Evolutionary conservation across 495 filamentous ascomycete genomes (phyloP), one percentile per base, ranked within the genome.

Genomic region (Xylaria flabelliformis): DNA sequence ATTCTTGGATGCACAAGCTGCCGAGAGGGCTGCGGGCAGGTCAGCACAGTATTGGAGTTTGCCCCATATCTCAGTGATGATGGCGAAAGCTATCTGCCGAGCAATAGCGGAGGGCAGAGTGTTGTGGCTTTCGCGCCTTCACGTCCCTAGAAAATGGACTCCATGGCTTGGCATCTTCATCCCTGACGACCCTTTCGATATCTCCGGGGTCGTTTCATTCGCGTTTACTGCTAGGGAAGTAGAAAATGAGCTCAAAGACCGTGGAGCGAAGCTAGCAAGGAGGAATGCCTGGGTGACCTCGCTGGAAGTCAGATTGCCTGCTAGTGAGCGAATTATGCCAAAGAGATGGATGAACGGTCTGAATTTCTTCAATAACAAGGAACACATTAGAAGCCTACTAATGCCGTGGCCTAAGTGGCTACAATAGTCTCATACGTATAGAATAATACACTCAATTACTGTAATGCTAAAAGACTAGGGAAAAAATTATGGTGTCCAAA

Each of bases 271-370:
- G 19, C 7, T 62, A 1, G 58, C 58, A 39, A 32, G 56, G n/a
- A 36, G 34, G 3, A 62, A 62, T 62, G 58, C 32, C n/a, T 62
- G 58, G 58, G 58, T 62, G 58, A 41, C 34, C 8, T 62, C 58
- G 4, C n/a, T 62, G 34, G 58, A 62, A 62, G 58, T 62, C 19
- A 24, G 34, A n/a, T 62, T 41, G n/a, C 58, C 58, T 41, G 34
- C 17, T 8, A 41, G 29, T 7, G n/a, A 62, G 12, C 34, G 10
- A 12, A 62, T 62, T 6, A 10, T 62, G 34, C 58, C 58, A 5
- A 62, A 41, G 58, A 39, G 58, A 62, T 62, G 58, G 58, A 62
- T 62, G 34, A 62, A 62, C 58, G 58, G 58, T 9, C 7, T 62
- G 7, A 62, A 62, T 24, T 62, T 62, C 34, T 62, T 62, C 34